phyloP scores from a whole-genome alignment of 192 early-diverging fungal species.

The Mycoemilia scoparia region DNA sequence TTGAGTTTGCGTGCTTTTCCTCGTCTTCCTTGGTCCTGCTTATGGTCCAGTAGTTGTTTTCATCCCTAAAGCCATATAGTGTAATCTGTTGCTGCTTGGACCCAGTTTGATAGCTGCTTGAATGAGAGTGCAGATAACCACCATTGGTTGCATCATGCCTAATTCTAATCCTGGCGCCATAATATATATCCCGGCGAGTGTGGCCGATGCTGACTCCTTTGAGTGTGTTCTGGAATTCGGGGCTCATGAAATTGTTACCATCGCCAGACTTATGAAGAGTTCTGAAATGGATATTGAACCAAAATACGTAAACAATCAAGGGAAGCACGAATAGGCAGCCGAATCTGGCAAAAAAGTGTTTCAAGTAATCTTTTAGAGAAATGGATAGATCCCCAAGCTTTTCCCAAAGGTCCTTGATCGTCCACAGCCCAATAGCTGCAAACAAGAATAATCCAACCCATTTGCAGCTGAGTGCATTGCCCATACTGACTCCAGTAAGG shows the following conservation, averaged over 20 bases:
- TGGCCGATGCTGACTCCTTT: slow-evolving; percentile 34
- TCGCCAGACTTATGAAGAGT: slow-evolving; percentile 61
- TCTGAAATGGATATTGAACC: slow-evolving; percentile 82
- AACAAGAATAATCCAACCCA: slow-evolving; percentile 89
- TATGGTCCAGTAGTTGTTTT: slow-evolving; percentile 65
- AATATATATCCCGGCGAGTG: slow-evolving; percentile 28
- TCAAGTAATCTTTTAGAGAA: slow-evolving; percentile 26
- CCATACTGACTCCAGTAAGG: slow-evolving; percentile 66
- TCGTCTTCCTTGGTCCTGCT: slow-evolving; percentile 20
- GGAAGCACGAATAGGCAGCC: slow-evolving; percentile 73
- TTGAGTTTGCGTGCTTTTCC: slow-evolving; percentile 11
- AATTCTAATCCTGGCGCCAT: slow-evolving; percentile 21
- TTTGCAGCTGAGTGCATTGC: slow-evolving; percentile 59
- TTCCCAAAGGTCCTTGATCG: slow-evolving; percentile 71
- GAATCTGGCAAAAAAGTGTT: slow-evolving; percentile 68
- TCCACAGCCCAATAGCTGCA: slow-evolving; percentile 66
- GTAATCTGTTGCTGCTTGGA: slow-evolving; percentile 64
- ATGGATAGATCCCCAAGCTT: slow-evolving; percentile 52
- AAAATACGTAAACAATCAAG: slow-evolving; percentile 52
- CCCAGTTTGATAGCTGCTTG: slow-evolving; percentile 44
- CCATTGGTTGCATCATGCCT: slow-evolving; percentile 28
- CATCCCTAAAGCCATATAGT: slow-evolving; percentile 62
- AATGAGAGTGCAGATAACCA: slow-evolving; percentile 36
- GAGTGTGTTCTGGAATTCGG: slow-evolving; percentile 71
- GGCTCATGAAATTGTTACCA: slow-evolving; percentile 83